Evolutionary conservation across 257 asterid genomes (phyloP).

Genomic region (Oldenlandia corymbosa): DNA sequence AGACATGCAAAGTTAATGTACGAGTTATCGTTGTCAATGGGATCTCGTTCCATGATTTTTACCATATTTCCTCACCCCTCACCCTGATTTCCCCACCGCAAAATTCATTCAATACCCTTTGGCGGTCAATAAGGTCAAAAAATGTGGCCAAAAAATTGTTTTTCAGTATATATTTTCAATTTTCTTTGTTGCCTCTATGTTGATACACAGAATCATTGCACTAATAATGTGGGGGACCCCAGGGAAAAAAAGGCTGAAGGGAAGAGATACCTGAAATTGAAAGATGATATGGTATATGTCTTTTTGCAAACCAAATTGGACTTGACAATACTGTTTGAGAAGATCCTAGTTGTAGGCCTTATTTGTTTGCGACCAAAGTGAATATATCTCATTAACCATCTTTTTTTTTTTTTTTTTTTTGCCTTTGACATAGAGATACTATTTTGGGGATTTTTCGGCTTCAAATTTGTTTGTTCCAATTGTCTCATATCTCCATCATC

Average conservation of each 20-base stretch:
- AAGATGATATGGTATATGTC: slow-evolving; percentile 13
- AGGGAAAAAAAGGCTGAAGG: neutral
- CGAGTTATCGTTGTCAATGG: neutral
- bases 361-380: neutral
- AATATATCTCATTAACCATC: no score
- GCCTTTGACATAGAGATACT: no score
- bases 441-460: no score
- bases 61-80: neutral
- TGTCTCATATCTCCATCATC: no score
- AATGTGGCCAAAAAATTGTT: no score
- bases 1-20: slow-evolving; percentile 3
- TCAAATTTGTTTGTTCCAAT: no score
- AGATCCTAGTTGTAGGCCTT: slow-evolving; percentile 11
- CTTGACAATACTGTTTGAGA: neutral
- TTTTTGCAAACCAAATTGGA: slow-evolving; percentile 3
- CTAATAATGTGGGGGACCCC: no score
- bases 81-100: no score
- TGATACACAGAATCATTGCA: neutral
- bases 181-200: neutral
- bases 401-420: no score
- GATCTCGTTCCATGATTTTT: neutral
- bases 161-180: no score
- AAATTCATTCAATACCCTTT: neutral
- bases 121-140: neutral
- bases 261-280: slow-evolving; percentile 6